Base-by-base conservation (phyloP, 345 rosid genomes). In the Lepidium sativum region DNA sequence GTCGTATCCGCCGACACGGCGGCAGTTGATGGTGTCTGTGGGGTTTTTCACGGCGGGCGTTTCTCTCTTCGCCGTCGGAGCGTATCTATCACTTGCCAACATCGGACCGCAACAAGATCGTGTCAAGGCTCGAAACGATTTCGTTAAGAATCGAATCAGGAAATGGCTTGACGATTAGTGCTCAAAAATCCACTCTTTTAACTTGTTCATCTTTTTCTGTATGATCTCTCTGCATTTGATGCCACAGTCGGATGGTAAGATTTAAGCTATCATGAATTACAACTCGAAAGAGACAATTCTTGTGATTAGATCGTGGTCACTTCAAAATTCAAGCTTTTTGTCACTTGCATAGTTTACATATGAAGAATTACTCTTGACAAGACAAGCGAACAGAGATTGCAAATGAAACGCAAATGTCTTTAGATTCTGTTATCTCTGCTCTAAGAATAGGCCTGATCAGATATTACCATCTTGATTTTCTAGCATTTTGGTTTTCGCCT, bases 101-200 rank as follows among this genome's bases (percentile, higher is more conserved):
- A 34, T 87, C 16, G 84, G 71, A 40, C 87, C 95, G n/a, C 91
- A 84, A 65, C 87, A 90, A 81, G 87, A 78, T 64, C 87, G 88
- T 16, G 70, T 71, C 60, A 77, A 84, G 72, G 92, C 88, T 54
- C 92, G 91, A 9, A 79, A 64, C 39, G 81, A 81, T 37, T 84
- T 56, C 61, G 65, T 90, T 54, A 87, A 77, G 65, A 78, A 75
- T 51, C 87, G 87, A 39, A 70, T 87, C 67, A 75, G 91, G 65
- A 81, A 80, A 80, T 69, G 82, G 74, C 82, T 86, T 48, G 88
- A 84, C 40, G 86, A 63, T 25, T 73, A 66, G 61, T n/a, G 21
- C 20, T 33, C 61, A 32, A 39, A 9, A 37, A 13, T 44, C 41
- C 31, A 4, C 31, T 27, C 31, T 27, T 25, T 25, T 27, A 27